Conservation (phyloP, 2,329 filamentous ascomycete genomes). For the Botrytis galanthina region DNA sequence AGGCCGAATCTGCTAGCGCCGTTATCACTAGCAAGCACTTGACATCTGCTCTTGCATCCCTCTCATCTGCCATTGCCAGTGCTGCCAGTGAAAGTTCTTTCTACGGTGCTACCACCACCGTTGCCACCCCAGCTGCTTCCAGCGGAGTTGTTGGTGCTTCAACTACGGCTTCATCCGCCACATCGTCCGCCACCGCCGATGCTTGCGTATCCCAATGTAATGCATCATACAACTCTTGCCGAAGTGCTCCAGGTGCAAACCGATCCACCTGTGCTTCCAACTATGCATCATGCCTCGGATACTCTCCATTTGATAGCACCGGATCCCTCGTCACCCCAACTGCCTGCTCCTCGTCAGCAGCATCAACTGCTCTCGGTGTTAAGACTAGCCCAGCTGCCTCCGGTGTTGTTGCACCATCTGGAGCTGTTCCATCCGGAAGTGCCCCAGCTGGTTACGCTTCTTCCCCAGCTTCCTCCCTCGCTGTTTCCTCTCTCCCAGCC, state of each 20-base stretch:
- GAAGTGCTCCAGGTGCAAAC: too few relatives aligned
- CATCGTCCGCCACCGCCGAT: too few relatives aligned
- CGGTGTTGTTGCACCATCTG: neutral
- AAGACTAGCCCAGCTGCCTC: neutral
- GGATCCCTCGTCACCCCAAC: too few relatives aligned
- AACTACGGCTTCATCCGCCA: too few relatives aligned
- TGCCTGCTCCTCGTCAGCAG: too few relatives aligned
- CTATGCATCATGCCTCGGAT: too few relatives aligned
- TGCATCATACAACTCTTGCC: too few relatives aligned
- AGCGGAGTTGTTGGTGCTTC: neutral
- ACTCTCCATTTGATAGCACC: too few relatives aligned
- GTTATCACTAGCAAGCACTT: neutral
- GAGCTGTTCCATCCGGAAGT: too few relatives aligned
- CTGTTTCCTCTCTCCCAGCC: neutral
- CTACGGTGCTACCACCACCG: conserved; percentile 6
- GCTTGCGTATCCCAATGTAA: too few relatives aligned
- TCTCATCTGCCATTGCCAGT: conserved; percentile 21
- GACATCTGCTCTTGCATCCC: conserved; percentile 16
- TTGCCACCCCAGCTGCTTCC: neutral
- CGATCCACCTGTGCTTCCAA: too few relatives aligned
- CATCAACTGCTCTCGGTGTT: neutral
- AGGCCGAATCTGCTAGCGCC: conserved; percentile 43
- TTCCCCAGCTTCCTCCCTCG: neutral
- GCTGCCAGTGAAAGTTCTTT: conserved; percentile 11
- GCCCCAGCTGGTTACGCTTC: neutral